Percentiles rank a stretch among this genome's conserved stretches.
phyloP scores from a whole-genome alignment of 1,139 yeast species.

The Nakaseomyces bracarensis region DNA sequence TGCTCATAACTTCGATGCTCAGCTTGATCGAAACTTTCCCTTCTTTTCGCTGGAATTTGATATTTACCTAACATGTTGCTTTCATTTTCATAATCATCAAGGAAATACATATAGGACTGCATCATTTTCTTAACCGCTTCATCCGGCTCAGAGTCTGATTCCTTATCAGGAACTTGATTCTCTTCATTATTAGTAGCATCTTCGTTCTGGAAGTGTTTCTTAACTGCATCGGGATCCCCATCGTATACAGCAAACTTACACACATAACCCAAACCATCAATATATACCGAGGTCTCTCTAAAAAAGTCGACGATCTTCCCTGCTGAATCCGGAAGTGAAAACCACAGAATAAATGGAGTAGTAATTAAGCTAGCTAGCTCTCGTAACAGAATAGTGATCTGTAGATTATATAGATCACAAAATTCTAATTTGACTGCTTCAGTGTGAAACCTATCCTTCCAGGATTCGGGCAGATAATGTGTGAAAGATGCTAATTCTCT shows the following conservation, averaged over 20 bases:
- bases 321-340: conserved; percentile 62
- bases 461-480: conserved; percentile 76
- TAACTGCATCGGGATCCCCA: conserved; percentile 47
- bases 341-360: conserved; percentile 85
- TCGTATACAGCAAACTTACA: conserved; percentile 92
- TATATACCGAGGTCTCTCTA: conserved; percentile 79
- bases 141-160: conserved; percentile 28
- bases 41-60: conserved; percentile 23
- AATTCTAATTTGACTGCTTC: conserved; percentile 77
- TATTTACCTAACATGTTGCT: conserved; percentile 32
- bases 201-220: conserved; percentile 11
- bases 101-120: conserved; percentile 76
- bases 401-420: conserved; percentile 66
- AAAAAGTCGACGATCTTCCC: conserved; percentile 81
- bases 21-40: conserved; percentile 6
- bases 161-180: conserved; percentile 3
- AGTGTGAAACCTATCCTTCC: conserved; percentile 82
- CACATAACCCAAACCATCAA: conserved; percentile 91
- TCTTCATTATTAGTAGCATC: conserved; percentile 6
- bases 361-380: conserved; percentile 75
- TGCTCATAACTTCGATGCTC: background rate
- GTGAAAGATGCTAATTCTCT: conserved; percentile 75
- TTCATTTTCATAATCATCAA: conserved; percentile 66
- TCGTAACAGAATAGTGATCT: conserved; percentile 60
- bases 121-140: conserved; percentile 82